Base-by-base conservation (phyloP, 805 yeast genomes). In the Ogataea angusta region DNA sequence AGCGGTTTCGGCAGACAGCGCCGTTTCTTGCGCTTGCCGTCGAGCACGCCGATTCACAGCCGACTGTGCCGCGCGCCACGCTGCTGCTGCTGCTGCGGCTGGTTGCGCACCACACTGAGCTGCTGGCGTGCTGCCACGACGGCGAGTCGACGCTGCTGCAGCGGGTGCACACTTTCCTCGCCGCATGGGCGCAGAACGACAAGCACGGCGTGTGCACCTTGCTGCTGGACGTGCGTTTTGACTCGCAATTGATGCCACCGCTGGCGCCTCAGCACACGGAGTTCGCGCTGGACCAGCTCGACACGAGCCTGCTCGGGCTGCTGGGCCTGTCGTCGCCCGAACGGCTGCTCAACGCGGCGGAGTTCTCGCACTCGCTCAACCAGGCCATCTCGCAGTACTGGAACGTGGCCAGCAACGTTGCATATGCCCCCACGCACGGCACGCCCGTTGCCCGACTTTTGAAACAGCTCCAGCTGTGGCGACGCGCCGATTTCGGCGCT, bases 401-500 rank as follows among this genome's bases (percentile, higher is more conserved):
- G 40, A 59, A 52, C 32, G 27, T 41, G 10, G 38, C 59, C 19
- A 62, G 54, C 33, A 54, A 51, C 15, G 47, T 52, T 27, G 51
- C 47, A 6, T 28, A 24, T 17, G n/a, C 17, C 3, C 34, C 16
- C 18, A 40, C 41, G 14, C 40, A 45, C 16, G 36, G 39, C 2
- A 5, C 23, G 1, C 29, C 51, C 4, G 38, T 51, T 10, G 26
- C 40, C 3, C 40, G 44, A 9, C 47, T 59, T 21, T 26, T 62
- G 44, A 51, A 41, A 27, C 35, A 43, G 22, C 39, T 74, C 59
- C 55, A 69, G 60, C 44, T 42, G 40, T 71, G 64, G 78, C 74
- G 48, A 54, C 70, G 24, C 43, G 44, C 39, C 9, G 66, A 60
- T 18, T 64, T 64, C 42, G 43, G 42, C 3, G 52, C 31, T 16